Evolutionary conservation across 192 early-diverging fungal genomes (phyloP).

Genomic region (Ramicandelaber brevisporus): DNA sequence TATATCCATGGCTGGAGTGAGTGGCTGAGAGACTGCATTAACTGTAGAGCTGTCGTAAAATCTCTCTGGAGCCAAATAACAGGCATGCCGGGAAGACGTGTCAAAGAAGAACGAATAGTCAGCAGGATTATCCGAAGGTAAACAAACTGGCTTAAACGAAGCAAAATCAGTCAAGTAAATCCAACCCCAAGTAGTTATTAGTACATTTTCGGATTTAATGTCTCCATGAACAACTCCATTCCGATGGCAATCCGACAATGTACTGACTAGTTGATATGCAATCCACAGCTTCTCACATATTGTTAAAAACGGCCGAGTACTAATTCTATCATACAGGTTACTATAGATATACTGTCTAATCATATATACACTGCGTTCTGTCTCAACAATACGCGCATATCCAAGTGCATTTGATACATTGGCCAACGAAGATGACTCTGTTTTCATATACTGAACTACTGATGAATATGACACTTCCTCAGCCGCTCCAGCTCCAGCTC

Average conservation of each 20-base stretch:
- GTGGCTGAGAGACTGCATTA: constrained; percentile 12
- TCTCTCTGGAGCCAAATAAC: constrained; percentile 88
- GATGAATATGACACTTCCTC: constrained; percentile 7
- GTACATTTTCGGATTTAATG: constrained; percentile 85
- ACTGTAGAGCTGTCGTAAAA: constrained; percentile 46
- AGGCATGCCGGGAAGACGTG: constrained; percentile 60
- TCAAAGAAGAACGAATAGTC: constrained; percentile 96
- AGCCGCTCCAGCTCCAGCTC: constrained; percentile 8
- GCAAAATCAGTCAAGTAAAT: constrained; percentile 73
- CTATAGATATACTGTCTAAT: constrained; percentile 69
- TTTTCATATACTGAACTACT: too few species aligned
- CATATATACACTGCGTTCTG: constrained; percentile 70
- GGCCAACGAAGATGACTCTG: constrained; percentile 19
- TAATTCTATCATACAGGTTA: constrained; percentile 93
- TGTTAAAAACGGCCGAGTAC: constrained; percentile 75
- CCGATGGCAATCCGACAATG: constrained; percentile 48
- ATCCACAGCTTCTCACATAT: constrained; percentile 85
- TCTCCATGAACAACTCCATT: constrained; percentile 70
- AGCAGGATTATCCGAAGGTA: constrained; percentile 89
- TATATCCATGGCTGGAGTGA: constrained; percentile 76
- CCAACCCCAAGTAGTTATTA: constrained; percentile 94
- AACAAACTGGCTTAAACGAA: constrained; percentile 68
- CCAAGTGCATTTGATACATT: constrained; percentile 55
- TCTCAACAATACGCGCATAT: constrained; percentile 60
- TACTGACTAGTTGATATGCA: constrained; percentile 62